phyloP scores from a whole-genome alignment of 345 rosid species.

The Brassica napus region DNA sequence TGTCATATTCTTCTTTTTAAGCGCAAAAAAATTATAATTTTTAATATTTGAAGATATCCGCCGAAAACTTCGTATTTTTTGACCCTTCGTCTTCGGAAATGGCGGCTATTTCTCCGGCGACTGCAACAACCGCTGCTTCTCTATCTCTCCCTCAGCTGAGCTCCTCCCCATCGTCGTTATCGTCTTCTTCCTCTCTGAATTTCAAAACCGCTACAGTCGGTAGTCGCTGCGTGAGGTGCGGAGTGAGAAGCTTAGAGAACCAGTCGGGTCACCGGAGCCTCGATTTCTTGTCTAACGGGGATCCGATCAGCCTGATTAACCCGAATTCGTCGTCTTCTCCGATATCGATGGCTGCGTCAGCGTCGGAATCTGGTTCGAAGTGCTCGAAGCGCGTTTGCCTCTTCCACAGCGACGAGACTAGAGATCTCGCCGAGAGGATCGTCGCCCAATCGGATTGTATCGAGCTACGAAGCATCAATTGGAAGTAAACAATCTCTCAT shows the following conservation, averaged over 20 bases:
- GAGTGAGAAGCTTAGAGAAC: slow-evolving; percentile 59
- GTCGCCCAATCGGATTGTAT: slow-evolving; percentile 74
- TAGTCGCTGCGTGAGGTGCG: slow-evolving; percentile 44
- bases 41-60: slow-evolving; percentile 23
- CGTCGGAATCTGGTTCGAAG: slow-evolving; percentile 53
- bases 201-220: slow-evolving; percentile 20
- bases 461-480: slow-evolving; percentile 77
- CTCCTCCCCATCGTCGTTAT: slow-evolving; percentile 15
- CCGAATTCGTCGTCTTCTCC: slow-evolving; percentile 42
- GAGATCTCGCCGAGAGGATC: slow-evolving; percentile 76
- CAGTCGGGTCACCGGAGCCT: slow-evolving; percentile 50
- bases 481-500: slow-evolving; percentile 55
- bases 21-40: neutral
- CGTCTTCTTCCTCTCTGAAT: slow-evolving; percentile 27
- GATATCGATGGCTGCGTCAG: slow-evolving; percentile 52
- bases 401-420: slow-evolving; percentile 74
- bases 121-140: slow-evolving; percentile 20
- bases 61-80: slow-evolving; percentile 25
- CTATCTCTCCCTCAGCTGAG: slow-evolving; percentile 2
- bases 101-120: slow-evolving; percentile 42
- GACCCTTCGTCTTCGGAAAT: slow-evolving; percentile 37
- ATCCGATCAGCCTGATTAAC: slow-evolving; percentile 48
- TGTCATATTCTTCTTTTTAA: neutral
- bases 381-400: slow-evolving; percentile 65
- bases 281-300: slow-evolving; percentile 54